Conservation (phyloP, 805 yeast genomes). For the Cephaloascus fragrans region DNA sequence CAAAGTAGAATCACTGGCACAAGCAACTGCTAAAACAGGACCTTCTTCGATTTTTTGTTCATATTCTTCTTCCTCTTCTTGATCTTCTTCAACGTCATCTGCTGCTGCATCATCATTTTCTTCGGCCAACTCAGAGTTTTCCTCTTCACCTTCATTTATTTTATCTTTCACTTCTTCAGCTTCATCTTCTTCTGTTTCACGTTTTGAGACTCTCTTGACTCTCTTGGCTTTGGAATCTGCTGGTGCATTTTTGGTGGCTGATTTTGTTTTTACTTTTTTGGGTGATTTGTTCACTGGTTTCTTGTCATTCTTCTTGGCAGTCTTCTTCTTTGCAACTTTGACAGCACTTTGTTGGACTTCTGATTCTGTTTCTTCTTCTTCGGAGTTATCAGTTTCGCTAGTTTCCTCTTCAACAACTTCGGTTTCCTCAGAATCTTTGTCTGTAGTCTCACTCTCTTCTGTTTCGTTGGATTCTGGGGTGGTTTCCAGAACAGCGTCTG, state of each 20-base stretch:
- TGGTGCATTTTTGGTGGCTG: background rate
- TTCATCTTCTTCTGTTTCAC: slow-evolving; percentile 1
- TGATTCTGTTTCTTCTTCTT: background rate
- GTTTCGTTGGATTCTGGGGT: slow-evolving; percentile 1
- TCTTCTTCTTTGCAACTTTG: background rate
- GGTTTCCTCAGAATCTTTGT: no score
- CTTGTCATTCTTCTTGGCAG: background rate
- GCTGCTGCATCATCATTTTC: background rate
- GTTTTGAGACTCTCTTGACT: background rate
- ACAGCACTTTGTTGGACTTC: background rate
- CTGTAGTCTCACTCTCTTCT: slow-evolving; percentile 1
- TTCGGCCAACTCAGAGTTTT: background rate
- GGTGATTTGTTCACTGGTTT: no score
- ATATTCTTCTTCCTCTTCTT: background rate
- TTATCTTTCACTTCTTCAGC: slow-evolving; percentile 1
- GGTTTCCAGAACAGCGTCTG: slow-evolving; percentile 1
- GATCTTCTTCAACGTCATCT: slow-evolving; percentile 2
- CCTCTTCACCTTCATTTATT: background rate
- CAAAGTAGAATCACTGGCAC: slow-evolving; percentile 15
- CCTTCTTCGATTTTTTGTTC: background rate
- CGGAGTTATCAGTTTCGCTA: background rate
- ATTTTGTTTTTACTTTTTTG: background rate
- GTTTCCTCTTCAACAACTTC: slow-evolving; percentile 1
- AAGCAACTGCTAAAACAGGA: slow-evolving; percentile 19
- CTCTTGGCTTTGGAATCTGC: no score